These are phyloP conservation scores for Suillus lakei DNA, from an alignment of 768 basidiomycete genomes.

Conservation along the genomic window DNA sequence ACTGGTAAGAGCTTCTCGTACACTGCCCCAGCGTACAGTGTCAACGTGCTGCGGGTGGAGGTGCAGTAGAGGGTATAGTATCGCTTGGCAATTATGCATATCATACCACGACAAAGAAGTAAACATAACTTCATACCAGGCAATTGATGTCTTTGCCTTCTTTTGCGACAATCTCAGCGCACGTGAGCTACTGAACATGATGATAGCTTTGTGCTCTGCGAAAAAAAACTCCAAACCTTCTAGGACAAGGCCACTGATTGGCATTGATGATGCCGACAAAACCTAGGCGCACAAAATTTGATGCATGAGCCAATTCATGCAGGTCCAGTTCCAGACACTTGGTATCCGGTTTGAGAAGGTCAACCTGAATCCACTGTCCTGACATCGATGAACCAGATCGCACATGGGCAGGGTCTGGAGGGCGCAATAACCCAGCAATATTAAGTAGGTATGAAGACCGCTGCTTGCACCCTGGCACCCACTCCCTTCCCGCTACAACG, in stretches of 20 bases:
- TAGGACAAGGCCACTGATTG: too few relatives aligned
- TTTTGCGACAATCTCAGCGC: neutral
- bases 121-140: neutral
- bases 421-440: neutral
- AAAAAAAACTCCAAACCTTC: too few relatives aligned
- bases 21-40: constrained; percentile 53
- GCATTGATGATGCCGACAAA: too few relatives aligned
- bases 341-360: neutral
- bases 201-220: too few relatives aligned
- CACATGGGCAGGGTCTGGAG: neutral
- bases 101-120: neutral
- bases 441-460: neutral
- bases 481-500: neutral
- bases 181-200: neutral
- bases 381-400: neutral
- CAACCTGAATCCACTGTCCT: neutral
- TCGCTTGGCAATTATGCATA: neutral
- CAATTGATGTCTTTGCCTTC: neutral
- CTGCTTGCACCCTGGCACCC: neutral
- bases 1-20: constrained; percentile 60
- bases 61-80: neutral
- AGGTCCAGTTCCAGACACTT: neutral
- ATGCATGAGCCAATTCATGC: neutral
- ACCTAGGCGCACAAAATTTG: neutral
- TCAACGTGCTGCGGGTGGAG: constrained; percentile 35